These are phyloP conservation scores for Penstemon davidsonii DNA, from an alignment of 257 asterid genomes.

Conservation along the genomic window DNA sequence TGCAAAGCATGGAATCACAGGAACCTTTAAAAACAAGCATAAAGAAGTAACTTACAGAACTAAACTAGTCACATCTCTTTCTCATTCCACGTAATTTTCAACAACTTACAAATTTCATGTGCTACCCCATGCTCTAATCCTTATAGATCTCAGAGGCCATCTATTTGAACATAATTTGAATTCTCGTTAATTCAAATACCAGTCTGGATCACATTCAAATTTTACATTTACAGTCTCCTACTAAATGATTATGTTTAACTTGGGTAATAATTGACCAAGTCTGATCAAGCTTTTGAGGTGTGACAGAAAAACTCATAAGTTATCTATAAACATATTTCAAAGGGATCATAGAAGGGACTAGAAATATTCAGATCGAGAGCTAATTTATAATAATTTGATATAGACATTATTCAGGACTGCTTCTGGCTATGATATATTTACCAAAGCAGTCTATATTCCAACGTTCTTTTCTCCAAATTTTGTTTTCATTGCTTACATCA, in stretches of 20 bases:
- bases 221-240: not conserved
- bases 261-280: no score
- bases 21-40: not conserved
- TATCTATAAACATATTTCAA: not conserved
- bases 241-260: not conserved
- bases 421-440: constrained; percentile 7
- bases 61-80: not conserved
- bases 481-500: not conserved
- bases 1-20: not conserved
- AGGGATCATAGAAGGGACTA: not conserved
- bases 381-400: constrained; percentile 6
- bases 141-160: not conserved
- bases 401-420: not conserved
- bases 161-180: not conserved
- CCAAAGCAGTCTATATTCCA: not conserved
- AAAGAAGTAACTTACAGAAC: not conserved
- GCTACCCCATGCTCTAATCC: not conserved
- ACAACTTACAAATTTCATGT: not conserved
- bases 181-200: not conserved
- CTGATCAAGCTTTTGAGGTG: no score
- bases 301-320: no score
- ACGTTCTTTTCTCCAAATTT: constrained; percentile 1
- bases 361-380: not conserved
- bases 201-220: not conserved
- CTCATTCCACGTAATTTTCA: not conserved